Percentiles rank a stretch among this genome's conserved stretches.
phyloP scores from a whole-genome alignment of 2,329 filamentous ascomycete genomes.

The Zasmidium angulare region DNA sequence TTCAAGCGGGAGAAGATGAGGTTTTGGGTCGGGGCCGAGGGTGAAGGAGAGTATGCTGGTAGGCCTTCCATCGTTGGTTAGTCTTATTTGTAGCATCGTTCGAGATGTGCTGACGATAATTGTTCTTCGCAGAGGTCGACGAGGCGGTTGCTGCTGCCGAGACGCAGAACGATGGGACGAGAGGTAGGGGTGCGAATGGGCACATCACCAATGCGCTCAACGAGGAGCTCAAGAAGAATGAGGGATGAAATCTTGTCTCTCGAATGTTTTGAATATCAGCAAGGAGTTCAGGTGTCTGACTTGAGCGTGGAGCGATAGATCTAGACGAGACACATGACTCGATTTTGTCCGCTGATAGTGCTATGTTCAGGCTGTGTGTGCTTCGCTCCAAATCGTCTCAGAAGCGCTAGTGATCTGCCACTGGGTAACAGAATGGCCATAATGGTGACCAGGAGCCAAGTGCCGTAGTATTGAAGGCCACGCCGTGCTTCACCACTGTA shows the following conservation, averaged over 20 bases:
- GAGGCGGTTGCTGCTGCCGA: slow-evolving; percentile 40
- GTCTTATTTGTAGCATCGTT: background rate
- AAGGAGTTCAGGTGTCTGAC: background rate
- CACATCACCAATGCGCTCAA: slow-evolving; percentile 41
- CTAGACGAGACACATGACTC: background rate
- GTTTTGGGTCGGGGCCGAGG: slow-evolving; percentile 55
- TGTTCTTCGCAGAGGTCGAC: slow-evolving; percentile 42
- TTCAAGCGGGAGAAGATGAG: slow-evolving; percentile 75
- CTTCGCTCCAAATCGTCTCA: too few species aligned
- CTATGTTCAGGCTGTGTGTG: background rate
- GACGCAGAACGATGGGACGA: slow-evolving; percentile 42
- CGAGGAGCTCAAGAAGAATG: slow-evolving; percentile 30
- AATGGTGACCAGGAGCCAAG: too few species aligned
- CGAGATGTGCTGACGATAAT: slow-evolving; percentile 6
- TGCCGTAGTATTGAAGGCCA: too few species aligned
- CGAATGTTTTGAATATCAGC: background rate
- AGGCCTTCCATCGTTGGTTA: slow-evolving; percentile 34
- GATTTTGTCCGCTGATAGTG: background rate
- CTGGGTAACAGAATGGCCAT: too few species aligned
- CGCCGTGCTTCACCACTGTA: too few species aligned
- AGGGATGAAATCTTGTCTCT: slow-evolving; percentile 30
- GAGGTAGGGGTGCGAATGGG: slow-evolving; percentile 45
- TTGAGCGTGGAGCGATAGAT: background rate
- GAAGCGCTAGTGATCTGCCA: too few species aligned
- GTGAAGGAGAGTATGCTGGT: slow-evolving; percentile 49